Percentiles rank a stretch among this genome's conserved stretches.
These are phyloP conservation scores for Malus hybrid DNA, from an alignment of 331 rosid genomes.

Conservation along the genomic window DNA sequence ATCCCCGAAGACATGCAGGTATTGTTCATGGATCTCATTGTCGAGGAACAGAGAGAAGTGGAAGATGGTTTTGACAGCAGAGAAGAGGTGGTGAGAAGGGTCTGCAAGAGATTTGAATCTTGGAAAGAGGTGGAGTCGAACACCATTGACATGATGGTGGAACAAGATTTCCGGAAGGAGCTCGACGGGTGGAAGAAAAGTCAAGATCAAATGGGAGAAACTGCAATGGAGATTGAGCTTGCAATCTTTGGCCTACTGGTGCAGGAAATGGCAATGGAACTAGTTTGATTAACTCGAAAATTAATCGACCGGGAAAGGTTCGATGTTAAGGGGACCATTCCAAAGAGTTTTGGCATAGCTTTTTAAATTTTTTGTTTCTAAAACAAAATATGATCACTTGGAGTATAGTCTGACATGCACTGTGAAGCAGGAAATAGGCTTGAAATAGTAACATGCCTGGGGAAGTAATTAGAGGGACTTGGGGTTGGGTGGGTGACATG, in stretches of 20 bases:
- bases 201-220: conserved; percentile 32
- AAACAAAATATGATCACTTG: conserved; percentile 18
- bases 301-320: conserved; percentile 1
- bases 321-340: background rate
- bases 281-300: conserved; percentile 26
- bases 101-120: conserved; percentile 43
- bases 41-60: conserved; percentile 49
- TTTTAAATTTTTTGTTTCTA: conserved; percentile 17
- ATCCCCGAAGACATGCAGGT: conserved; percentile 39
- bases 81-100: conserved; percentile 44
- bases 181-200: conserved; percentile 49
- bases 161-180: conserved; percentile 54
- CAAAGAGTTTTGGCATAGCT: conserved; percentile 15
- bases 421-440: conserved; percentile 25
- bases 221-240: conserved; percentile 54
- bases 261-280: conserved; percentile 62
- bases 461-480: conserved; percentile 2
- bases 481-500: conserved; percentile 19
- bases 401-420: conserved; percentile 40
- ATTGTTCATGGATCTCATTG: conserved; percentile 52
- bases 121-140: conserved; percentile 70
- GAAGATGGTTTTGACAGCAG: conserved; percentile 8
- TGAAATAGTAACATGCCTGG: conserved; percentile 20
- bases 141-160: conserved; percentile 83
- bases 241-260: conserved; percentile 51